Evolutionary conservation across 805 yeast species (phyloP), one percentile per base, ranked within the genome.

Genomic region (Starmerella powellii): DNA sequence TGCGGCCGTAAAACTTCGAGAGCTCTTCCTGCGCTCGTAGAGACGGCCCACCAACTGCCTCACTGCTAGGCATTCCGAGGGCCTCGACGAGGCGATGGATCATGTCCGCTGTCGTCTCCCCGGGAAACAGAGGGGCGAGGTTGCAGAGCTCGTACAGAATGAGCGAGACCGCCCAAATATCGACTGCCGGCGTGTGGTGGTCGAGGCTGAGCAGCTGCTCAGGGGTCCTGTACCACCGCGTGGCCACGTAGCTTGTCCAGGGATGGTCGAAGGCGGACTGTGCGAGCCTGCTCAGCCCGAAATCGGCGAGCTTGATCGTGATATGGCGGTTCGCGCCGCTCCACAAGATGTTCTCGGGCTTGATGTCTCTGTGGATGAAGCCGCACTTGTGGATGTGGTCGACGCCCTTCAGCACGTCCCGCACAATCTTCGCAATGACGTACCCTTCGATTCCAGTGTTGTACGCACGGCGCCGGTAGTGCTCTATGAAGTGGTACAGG

Each of bases 171-270:
- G 96, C 88, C 97, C 97, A 88, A 11, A 84, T 66, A 61, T 88
- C 97, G 8, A 88, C 74, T 0, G 86, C 84, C 2, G 75, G 76
- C 0, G 91, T 76, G 56, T 88, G 88, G 56, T 75, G 80, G 13
- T 46, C 40, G 16, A 49, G 34, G 13, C 48, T 50, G 20, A 61
- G 47, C 15, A 88, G 63, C 41, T 88, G 65, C 57, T 88, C 98
- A 0, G 98, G 98, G 0, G 96, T 87, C 42, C 96, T 67, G 60
- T 88, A 88, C 98, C 98, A 88, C 48, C 96, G 66, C 1, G 97
- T 88, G 1, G 93, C 95, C 16, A 88, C 96, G 57, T 87, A 88
- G 1, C 85, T 74, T 0, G 96, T 82, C 57, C 84, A 67, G 41
- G 74, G 76, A 6, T 38, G 48, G 0, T 74, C 72, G 29, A 75